phyloP scores from a whole-genome alignment of 2,329 filamentous ascomycete species.

The Sclerotinia sclerotiorum region DNA sequence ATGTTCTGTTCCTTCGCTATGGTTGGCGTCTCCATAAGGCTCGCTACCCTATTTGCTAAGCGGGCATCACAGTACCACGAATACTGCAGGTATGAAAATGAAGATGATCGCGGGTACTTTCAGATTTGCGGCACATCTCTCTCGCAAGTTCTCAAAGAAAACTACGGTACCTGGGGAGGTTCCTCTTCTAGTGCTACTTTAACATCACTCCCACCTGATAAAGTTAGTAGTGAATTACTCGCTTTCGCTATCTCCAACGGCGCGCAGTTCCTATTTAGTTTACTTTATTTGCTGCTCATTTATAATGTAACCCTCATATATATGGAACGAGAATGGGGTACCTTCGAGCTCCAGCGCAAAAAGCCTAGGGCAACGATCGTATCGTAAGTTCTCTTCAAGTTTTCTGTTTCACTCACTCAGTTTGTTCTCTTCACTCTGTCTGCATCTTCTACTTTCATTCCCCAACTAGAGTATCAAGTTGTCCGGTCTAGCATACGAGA shows the following conservation, averaged over 20 bases:
- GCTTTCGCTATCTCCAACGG: slow-evolving; percentile 33
- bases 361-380: slow-evolving; percentile 29
- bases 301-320: slow-evolving; percentile 32
- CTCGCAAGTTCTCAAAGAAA: slow-evolving; percentile 3
- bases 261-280: slow-evolving; percentile 29
- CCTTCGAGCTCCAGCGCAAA: slow-evolving; percentile 25
- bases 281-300: slow-evolving; percentile 30
- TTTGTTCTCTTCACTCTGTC: too few species aligned
- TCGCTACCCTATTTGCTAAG: slow-evolving; percentile 22
- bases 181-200: slow-evolving; percentile 29
- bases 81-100: not conserved
- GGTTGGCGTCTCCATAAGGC: slow-evolving; percentile 25
- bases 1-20: slow-evolving; percentile 28
- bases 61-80: not conserved
- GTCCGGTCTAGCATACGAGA: too few species aligned
- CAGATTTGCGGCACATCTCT: slow-evolving; percentile 1
- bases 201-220: slow-evolving; percentile 24
- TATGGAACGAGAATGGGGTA: slow-evolving; percentile 35
- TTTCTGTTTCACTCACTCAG: too few species aligned
- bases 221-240: slow-evolving; percentile 26
- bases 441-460: too few species aligned
- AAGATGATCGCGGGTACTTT: too few species aligned
- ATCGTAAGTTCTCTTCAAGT: not conserved
- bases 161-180: slow-evolving; percentile 30
- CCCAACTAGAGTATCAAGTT: too few species aligned